Evolutionary conservation across 106 monocot genomes (phyloP), one percentile per base, ranked within the genome.

Genomic region (Acorus gramineus): DNA sequence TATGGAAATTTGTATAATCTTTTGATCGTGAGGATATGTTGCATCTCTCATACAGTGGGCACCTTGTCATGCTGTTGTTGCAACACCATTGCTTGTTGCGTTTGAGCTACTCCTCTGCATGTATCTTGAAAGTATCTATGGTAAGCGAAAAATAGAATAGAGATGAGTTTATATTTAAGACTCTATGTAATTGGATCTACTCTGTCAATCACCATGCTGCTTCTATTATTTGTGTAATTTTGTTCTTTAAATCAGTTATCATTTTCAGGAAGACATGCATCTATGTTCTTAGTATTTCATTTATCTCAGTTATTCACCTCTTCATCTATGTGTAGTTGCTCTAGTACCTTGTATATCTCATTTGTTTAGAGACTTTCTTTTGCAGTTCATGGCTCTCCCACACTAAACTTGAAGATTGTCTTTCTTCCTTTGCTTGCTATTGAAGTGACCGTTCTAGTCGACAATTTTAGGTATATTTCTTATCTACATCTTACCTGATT

Each of bases 51-150:
- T 14, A 49, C 55, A 95, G 95, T 95, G 95, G 95, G 86, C 95
- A 46, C 95, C 95, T 45, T 95, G 95, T 76, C 95, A 95, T 80
- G 62, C 84, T 66, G 48, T 90, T 66, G 95, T 90, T 49, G 95
- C 86, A 44, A 75, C 84, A 46, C 95, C 95, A 73, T 69, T 95
- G 55, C 84, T 95, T 66, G 59, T 95, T 71, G 77, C 95, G 60
- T 95, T 95, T 61, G 95, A 95, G 78, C 77, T 95, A 12, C 90
- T 95, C 50, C 90, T 95, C 56, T 95, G 95, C 74, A 84, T 89
- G 55, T 85, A 90, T 60, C 89, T 95, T 53, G 69, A 90, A 55
- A 95, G 78, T 59, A 11, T 65, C 8, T 76, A 61, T 45, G 87
- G 95, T 95, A 90, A 59, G 63, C 28, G 28, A 28, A 1, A 28